These are phyloP conservation scores for Pseudotsuga menziesii DNA, from an alignment of 75 land plant genomes.

Conservation along the genomic window DNA sequence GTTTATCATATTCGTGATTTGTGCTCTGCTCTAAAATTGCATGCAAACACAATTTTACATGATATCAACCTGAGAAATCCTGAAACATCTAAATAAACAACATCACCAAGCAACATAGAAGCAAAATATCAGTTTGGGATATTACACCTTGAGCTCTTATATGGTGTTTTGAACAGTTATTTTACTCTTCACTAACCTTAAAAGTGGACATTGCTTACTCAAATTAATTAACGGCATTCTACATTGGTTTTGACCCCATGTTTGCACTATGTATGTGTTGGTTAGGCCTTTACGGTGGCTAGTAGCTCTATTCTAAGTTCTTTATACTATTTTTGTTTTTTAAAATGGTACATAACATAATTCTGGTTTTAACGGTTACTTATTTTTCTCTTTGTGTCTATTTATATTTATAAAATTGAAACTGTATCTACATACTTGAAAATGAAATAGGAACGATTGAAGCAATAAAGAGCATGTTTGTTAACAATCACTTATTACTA, in stretches of 20 bases:
- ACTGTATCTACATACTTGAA: neutral
- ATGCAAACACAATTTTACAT: no score
- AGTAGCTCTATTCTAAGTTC: neutral
- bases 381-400: neutral
- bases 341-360: neutral
- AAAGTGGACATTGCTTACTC: neutral
- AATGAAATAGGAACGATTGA: neutral
- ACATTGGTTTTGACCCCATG: neutral
- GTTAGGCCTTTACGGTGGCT: no score
- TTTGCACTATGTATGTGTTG: neutral
- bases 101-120: no score
- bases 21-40: no score
- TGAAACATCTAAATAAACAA: no score
- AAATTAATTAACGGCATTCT: neutral
- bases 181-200: neutral
- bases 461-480: neutral
- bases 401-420: no score
- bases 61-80: no score
- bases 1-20: no score
- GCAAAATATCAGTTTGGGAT: no score
- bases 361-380: neutral
- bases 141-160: neutral
- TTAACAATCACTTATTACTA: neutral
- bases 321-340: neutral
- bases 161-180: neutral